Evolutionary conservation across 1,284 basidiomycete genomes (phyloP).

Genomic region (Pterula multifida): DNA sequence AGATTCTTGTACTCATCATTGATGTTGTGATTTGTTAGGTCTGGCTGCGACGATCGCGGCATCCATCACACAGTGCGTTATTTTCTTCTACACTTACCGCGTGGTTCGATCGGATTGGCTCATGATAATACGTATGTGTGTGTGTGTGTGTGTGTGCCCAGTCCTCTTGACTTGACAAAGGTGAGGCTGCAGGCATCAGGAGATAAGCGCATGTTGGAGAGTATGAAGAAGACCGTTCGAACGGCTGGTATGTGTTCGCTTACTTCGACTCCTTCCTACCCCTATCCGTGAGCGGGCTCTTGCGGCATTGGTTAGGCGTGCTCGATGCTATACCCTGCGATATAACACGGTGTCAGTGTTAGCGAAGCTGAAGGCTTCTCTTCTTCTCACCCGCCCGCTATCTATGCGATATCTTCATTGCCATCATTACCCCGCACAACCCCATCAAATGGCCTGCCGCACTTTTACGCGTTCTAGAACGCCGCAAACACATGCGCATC

Average conservation of each 20-base stretch:
- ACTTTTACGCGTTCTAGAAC: background rate
- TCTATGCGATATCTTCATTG: too few species aligned
- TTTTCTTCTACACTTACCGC: constrained; percentile 1
- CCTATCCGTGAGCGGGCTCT: background rate
- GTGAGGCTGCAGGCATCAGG: constrained; percentile 79
- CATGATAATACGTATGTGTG: background rate
- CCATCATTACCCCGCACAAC: too few species aligned
- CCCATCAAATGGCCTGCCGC: background rate
- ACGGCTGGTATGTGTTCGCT: constrained; percentile 39
- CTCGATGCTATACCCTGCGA: background rate
- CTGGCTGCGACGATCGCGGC: constrained; percentile 74
- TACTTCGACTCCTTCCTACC: background rate
- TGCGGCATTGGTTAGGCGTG: background rate
- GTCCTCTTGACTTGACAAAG: constrained; percentile 80
- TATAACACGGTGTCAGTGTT: background rate
- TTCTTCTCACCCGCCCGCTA: background rate
- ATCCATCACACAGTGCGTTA: constrained; percentile 63
- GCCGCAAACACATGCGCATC: background rate
- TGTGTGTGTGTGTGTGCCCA: too few species aligned
- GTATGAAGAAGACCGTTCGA: constrained; percentile 64
- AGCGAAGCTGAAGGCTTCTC: background rate
- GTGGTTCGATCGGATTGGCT: background rate
- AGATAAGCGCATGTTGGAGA: constrained; percentile 78
- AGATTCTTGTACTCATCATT: background rate
- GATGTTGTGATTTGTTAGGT: constrained; percentile 24